Base-by-base conservation (phyloP, 176 grass and related monocot species). In the Pontederia paniculata region DNA sequence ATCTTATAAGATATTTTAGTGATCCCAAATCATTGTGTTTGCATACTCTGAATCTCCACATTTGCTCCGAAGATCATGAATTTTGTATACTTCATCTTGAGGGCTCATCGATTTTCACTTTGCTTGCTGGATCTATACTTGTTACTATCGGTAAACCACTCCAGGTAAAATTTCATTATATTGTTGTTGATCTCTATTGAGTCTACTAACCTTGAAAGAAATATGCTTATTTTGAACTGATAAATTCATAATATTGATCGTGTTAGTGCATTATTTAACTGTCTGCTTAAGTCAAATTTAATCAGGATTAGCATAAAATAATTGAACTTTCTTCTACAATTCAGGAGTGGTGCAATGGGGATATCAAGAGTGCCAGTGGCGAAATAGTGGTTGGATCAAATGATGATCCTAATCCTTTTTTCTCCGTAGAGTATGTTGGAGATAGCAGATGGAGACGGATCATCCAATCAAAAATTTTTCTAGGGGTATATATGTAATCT, bases 351-450 rank as follows among this genome's bases (percentile, higher is more conserved):
- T 88, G 80, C 49, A 77, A 48, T 31, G 74, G 83, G 61, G 69
- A 90, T 66, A 84, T 87, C 58, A 97, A 74, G 65, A 77, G 65
- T 52, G 80, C 93, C 66, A 58, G 48, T 65, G 86, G 70, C 2
- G 86, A 84, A 66, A 58, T 62, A 73, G 60, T 97, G 16, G 81
- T 81, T 48, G 80, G 88, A 69, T 67, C 76, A 67, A 83, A 59
- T 37, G 71, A 84, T 28, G 77, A 84, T 48, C 56, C 65, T 48
- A 68, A 74, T 28, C 43, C 69, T 20, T 88, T 78, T 43, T 77
- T 87, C 52, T 84, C 91, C 37, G 47, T 90, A 42, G 86, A 90
- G 65, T n/a, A n/a, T n/a, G n/a, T n/a, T n/a, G n/a, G n/a, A n/a
- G n/a, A n/a, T n/a, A n/a, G n/a, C n/a, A n/a, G n/a, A n/a, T n/a